phyloP scores from a whole-genome alignment of 1,284 basidiomycete species.

The Marasmius tenuissimus region DNA sequence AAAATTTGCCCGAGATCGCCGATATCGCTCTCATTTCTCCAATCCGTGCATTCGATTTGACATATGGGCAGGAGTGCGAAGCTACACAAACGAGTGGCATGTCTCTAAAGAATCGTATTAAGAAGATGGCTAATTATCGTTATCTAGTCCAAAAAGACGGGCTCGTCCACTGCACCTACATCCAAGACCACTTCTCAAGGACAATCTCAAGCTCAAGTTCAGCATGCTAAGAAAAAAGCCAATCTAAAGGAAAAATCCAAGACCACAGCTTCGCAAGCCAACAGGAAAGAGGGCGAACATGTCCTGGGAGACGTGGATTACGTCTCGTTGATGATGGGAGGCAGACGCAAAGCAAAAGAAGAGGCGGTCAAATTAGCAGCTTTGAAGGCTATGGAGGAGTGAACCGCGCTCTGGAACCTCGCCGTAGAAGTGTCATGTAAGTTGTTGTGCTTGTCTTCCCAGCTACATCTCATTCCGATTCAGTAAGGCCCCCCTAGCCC shows the following conservation, averaged over 20 bases:
- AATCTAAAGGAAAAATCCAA: constrained; percentile 45
- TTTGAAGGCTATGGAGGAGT: not conserved
- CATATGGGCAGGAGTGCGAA: constrained; percentile 52
- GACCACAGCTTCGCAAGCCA: constrained; percentile 19
- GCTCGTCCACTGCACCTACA: constrained; percentile 14
- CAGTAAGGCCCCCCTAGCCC: no score
- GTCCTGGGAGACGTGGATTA: constrained; percentile 78
- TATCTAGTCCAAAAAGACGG: constrained; percentile 29
- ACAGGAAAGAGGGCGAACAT: constrained; percentile 31
- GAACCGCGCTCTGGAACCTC: constrained; percentile 8
- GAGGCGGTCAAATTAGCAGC: constrained; percentile 58
- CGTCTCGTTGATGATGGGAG: constrained; percentile 69
- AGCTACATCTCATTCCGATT: no score
- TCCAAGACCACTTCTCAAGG: constrained; percentile 8
- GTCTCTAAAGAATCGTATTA: constrained; percentile 9
- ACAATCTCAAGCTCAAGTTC: constrained; percentile 16
- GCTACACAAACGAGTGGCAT: constrained; percentile 45
- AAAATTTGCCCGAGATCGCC: not conserved
- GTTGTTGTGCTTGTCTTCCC: no score
- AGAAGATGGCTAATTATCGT: not conserved
- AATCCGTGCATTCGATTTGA: not conserved
- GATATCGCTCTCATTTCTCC: not conserved
- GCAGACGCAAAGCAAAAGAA: constrained; percentile 57
- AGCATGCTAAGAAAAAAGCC: constrained; percentile 38
- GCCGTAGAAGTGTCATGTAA: no score